Base-by-base conservation (phyloP, 2,329 filamentous ascomycete species). In the Chalaropsis ovoidea region DNA sequence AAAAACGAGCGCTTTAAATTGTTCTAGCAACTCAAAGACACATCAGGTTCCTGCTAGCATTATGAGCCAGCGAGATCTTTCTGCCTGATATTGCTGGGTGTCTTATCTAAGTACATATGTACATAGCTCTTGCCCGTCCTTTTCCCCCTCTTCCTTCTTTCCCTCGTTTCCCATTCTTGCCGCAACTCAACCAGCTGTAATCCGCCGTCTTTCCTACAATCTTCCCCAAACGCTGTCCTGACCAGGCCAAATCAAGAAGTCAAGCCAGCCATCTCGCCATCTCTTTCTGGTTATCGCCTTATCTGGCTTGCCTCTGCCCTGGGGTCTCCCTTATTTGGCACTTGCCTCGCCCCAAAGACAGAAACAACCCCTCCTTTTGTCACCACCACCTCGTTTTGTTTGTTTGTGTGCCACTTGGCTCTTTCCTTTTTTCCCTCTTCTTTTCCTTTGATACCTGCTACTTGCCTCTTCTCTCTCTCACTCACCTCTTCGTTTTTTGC, bases 371-470 rank as follows among this genome's bases (percentile, higher is more conserved):
- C 52, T 58, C 52, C 52, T 58, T 35, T 27, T 58, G 27, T 35
- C 52, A 58, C 52, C 52, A 58, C 52, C 47, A 58, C 24, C 8
- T n/a, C 27, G 7, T 58, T 58, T 58, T 58, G 52, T 39, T 58
- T 58, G 52, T 58, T 58, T 58, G 52, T 58, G 52, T 39, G 52
- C 27, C 52, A 47, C 42, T 49, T 62, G 60, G 39, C 42, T 22
- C 61, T 27, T 43, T 62, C 42, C 22, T 19, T 19, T 45, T 61
- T 61, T 52, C 63, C 65, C 52, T 42, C 49, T 42, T 63, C 13
- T 35, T 24, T 63, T 27, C 39, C 17, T 10, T 24, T 13, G 17
- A 31, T n/a, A 22, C 58, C 22, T 52, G 47, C 47, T 39, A 6
- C 60, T 45, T 49, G n/a, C 24, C 13, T 22, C 35, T 62, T 35